These are phyloP conservation scores for Hyphopichia homilentoma DNA, from an alignment of 805 yeast genomes.

Conservation along the genomic window DNA sequence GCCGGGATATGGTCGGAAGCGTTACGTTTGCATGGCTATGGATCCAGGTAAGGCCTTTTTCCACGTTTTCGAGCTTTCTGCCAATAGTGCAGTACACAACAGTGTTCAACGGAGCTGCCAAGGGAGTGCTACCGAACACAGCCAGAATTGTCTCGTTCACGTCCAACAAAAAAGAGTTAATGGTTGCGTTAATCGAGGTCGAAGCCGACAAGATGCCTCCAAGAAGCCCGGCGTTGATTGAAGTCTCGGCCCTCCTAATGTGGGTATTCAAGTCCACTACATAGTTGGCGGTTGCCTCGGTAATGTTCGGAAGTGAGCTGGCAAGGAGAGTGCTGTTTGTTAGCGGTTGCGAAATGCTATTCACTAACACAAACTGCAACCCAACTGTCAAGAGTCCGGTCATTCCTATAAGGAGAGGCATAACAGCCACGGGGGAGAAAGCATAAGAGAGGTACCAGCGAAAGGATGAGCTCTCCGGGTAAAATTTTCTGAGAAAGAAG, in stretches of 20 bases:
- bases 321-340: no score
- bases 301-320: no score
- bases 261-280: no score
- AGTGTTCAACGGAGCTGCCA: slow-evolving; percentile 58
- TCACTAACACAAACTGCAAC: slow-evolving; percentile 51
- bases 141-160: slow-evolving; percentile 57
- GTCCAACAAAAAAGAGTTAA: slow-evolving; percentile 50
- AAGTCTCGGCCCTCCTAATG: no score
- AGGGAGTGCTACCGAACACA: slow-evolving; percentile 65
- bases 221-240: no score
- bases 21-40: slow-evolving; percentile 55
- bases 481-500: slow-evolving; percentile 9
- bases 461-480: no score
- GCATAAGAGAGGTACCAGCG: no score
- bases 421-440: slow-evolving; percentile 46
- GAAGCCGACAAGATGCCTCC: slow-evolving; percentile 59
- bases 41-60: slow-evolving; percentile 78
- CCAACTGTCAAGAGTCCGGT: slow-evolving; percentile 53
- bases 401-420: slow-evolving; percentile 50
- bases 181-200: slow-evolving; percentile 54
- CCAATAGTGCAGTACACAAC: slow-evolving; percentile 80
- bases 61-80: slow-evolving; percentile 61
- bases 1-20: slow-evolving; percentile 45
- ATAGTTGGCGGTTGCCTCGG: no score
- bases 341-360: slow-evolving; percentile 7